These are phyloP conservation scores for Populus nigra DNA, from an alignment of 345 rosid genomes.

Conservation along the genomic window DNA sequence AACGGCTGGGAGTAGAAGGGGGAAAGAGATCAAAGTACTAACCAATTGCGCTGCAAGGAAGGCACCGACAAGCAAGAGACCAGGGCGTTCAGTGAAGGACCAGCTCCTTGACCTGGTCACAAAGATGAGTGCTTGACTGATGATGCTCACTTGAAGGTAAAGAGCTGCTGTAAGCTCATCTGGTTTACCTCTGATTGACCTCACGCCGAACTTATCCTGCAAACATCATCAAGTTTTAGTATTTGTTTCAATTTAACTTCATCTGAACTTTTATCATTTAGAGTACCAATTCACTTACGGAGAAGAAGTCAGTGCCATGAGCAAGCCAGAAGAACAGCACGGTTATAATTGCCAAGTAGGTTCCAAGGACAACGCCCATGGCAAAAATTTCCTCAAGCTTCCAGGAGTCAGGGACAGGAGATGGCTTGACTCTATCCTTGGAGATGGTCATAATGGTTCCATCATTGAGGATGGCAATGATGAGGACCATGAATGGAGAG, in stretches of 20 bases:
- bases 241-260: too few species aligned
- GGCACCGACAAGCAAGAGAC: conserved; percentile 47
- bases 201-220: conserved; percentile 59
- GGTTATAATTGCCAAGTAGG: conserved; percentile 73
- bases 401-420: conserved; percentile 91
- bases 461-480: conserved; percentile 81
- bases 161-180: conserved; percentile 71
- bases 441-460: conserved; percentile 84
- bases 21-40: too few species aligned
- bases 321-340: conserved; percentile 77
- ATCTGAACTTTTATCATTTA: too few species aligned
- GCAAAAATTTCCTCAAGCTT: conserved; percentile 80
- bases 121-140: too few species aligned
- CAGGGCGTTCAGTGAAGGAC: conserved; percentile 77
- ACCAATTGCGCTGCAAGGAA: conserved; percentile 63
- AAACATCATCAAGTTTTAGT: not conserved
- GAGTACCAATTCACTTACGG: conserved; percentile 36
- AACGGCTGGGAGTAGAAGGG: not conserved
- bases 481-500: conserved; percentile 88
- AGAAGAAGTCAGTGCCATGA: conserved; percentile 56
- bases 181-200: conserved; percentile 26
- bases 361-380: conserved; percentile 71
- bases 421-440: conserved; percentile 83
- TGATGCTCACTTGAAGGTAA: conserved; percentile 74
- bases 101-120: conserved; percentile 57